Evolutionary conservation across 257 asterid genomes (phyloP), one percentile per base, ranked within the genome.

Genomic region (Orobanche coerulescens): DNA sequence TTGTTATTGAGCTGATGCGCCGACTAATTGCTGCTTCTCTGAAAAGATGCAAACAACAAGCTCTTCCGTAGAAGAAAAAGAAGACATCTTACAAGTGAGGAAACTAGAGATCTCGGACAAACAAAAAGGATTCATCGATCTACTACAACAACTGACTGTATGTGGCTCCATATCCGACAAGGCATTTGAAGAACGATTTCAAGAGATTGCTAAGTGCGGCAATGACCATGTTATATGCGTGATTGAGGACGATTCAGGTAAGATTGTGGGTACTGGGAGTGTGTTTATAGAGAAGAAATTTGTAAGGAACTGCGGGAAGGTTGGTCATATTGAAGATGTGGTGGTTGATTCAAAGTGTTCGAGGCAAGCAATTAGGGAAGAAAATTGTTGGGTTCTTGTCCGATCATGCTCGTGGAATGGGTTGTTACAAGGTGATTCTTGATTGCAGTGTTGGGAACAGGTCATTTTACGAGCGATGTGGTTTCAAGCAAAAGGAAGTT

Each of bases 241-340:
- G 10, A 79, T 88, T 0, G 94, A 92, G 66, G 87, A 86, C 68
- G 62, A n/a, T 37, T 75, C 73, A 0, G 77, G 81, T 2, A 88
- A 65, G 75, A 76, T 88, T 52, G 85, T 88, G 39, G 98, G 88
- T 12, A 85, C 92, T 0, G 96, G 95, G 14, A 84, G 88, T 19
- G 76, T 91, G 73, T 82, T 88, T 9, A 67, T 91, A 2, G 96
- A 88, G 10, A 88, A 59, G 82, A 91, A 85, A 65, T 86, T 92
- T 2, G 58, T 86, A 22, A 79, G 96, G 73, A 82, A 69, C 20
- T 86, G 96, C 62, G 90, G 89, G 5, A 86, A 84, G 68, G 96
- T 68, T 24, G 97, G 95, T 20, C 96, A 92, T 57, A 76, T 88
- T 15, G 97, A 92, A 66, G 98, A 92, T 68, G 95, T 92, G 61